phyloP scores from a whole-genome alignment of 495 filamentous ascomycete species.

The Tuber umbilicatum region DNA sequence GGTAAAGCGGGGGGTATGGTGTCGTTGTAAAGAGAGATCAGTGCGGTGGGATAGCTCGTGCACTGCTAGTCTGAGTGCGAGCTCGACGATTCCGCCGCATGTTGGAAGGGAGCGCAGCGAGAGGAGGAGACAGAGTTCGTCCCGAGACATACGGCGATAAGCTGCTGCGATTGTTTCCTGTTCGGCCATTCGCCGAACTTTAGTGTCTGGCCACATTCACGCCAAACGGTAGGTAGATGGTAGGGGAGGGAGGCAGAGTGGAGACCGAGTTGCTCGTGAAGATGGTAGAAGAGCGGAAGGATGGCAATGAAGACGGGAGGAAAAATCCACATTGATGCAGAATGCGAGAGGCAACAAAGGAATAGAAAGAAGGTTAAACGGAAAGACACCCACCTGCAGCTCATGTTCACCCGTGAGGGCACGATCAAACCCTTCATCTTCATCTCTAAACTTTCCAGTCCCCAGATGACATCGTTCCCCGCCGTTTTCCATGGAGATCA shows the following conservation, averaged over 20 bases:
- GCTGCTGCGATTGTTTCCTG: slow-evolving; percentile 35
- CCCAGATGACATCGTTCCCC: slow-evolving; percentile 14
- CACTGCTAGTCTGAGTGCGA: slow-evolving; percentile 37
- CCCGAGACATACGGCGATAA: slow-evolving; percentile 34
- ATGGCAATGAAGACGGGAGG: not conserved
- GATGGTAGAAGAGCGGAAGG: not conserved
- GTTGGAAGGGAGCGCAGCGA: slow-evolving; percentile 37
- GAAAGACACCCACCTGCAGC: slow-evolving; percentile 24
- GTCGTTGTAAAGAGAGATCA: slow-evolving; percentile 26
- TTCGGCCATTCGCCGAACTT: not conserved
- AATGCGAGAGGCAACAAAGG: not conserved
- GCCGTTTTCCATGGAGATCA: slow-evolving; percentile 28
- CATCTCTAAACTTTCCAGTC: slow-evolving; percentile 12
- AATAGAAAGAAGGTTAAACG: not conserved
- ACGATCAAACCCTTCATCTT: slow-evolving; percentile 21
- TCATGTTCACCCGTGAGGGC: slow-evolving; percentile 30
- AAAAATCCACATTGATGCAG: not conserved
- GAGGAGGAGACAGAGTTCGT: slow-evolving; percentile 40
- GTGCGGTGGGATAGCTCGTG: slow-evolving; percentile 40
- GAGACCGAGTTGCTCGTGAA: slow-evolving; percentile 5
- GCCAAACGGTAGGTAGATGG: not conserved
- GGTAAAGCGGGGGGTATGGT: slow-evolving; percentile 25
- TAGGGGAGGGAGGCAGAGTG: not conserved
- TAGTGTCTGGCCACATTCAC: not conserved
- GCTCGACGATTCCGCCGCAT: slow-evolving; percentile 31